These are phyloP conservation scores for Candida sakaeoensis DNA, from an alignment of 805 yeast genomes.

Conservation along the genomic window DNA sequence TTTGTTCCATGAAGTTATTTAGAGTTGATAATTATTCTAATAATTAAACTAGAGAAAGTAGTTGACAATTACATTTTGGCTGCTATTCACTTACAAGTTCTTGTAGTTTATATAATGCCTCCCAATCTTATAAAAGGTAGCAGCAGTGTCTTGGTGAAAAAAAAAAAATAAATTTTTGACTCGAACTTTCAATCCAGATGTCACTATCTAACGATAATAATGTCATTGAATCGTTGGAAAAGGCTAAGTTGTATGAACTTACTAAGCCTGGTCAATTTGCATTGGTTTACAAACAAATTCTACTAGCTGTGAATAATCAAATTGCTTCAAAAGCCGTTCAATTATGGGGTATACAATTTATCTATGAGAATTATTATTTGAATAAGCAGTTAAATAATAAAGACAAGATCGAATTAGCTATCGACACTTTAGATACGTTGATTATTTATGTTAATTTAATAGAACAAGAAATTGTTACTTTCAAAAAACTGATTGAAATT, in stretches of 20 bases:
- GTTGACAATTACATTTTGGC: no score
- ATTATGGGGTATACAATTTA: conserved; percentile 39
- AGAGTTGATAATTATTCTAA: no score
- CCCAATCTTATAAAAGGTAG: no score
- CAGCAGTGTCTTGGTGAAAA: neutral
- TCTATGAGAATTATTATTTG: conserved; percentile 34
- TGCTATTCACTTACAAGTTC: no score
- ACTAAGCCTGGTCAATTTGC: conserved; percentile 3
- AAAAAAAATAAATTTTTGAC: neutral
- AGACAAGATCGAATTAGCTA: conserved; percentile 36
- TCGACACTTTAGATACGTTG: conserved; percentile 35
- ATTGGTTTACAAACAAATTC: conserved; percentile 41
- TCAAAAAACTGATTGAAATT: conserved; percentile 31
- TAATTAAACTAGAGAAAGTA: no score
- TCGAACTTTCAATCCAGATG: neutral
- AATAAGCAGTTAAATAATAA: conserved; percentile 22
- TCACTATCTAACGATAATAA: neutral
- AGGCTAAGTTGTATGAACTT: conserved; percentile 2
- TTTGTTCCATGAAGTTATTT: no score
- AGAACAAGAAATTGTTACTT: conserved; percentile 27
- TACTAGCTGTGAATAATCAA: conserved; percentile 33
- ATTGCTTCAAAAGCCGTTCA: conserved; percentile 20
- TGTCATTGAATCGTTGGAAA: conserved; percentile 4
- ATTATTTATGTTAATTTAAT: conserved; percentile 19
- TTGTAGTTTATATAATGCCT: no score